phyloP scores from a whole-genome alignment of 148 eudicot species.

The Camellia japonica region DNA sequence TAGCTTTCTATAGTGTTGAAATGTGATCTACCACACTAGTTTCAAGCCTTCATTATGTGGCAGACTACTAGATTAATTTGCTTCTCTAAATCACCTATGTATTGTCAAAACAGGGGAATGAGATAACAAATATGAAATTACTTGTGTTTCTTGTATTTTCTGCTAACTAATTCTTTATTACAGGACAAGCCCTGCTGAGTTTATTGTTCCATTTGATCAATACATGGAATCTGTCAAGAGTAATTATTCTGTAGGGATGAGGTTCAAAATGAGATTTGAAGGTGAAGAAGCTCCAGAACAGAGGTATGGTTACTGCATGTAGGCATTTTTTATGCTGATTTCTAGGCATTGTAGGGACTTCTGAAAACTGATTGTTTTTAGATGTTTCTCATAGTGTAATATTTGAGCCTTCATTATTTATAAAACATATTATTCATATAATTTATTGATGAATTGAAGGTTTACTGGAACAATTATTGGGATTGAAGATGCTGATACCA shows the following conservation, averaged over 20 bases:
- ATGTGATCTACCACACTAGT: background rate
- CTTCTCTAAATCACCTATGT: background rate
- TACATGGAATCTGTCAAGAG: constrained; percentile 77
- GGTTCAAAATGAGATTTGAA: constrained; percentile 98
- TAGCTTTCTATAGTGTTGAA: background rate
- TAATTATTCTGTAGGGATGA: constrained; percentile 85
- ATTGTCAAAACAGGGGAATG: background rate
- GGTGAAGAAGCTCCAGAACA: constrained; percentile 99
- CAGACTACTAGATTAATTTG: background rate
- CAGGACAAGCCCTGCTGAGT: constrained; percentile 98
- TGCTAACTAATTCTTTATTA: constrained; percentile 5
- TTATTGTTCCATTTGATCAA: constrained; percentile 83
- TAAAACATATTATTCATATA: background rate
- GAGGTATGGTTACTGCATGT: constrained; percentile 41
- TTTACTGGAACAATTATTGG: constrained; percentile 98
- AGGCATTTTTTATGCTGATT: too few relatives aligned
- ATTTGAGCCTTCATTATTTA: background rate
- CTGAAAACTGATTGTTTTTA: too few relatives aligned
- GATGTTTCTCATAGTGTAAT: too few relatives aligned
- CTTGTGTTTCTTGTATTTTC: background rate
- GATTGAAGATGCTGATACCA: constrained; percentile 71
- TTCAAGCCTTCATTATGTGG: background rate
- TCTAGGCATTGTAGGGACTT: too few relatives aligned
- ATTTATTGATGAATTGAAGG: constrained; percentile 37
- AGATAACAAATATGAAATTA: background rate